Percentiles rank a stretch among this genome's conserved stretches.
Evolutionary conservation across 257 asterid genomes (phyloP).

Genomic region (Solanum pinnatisectum): DNA sequence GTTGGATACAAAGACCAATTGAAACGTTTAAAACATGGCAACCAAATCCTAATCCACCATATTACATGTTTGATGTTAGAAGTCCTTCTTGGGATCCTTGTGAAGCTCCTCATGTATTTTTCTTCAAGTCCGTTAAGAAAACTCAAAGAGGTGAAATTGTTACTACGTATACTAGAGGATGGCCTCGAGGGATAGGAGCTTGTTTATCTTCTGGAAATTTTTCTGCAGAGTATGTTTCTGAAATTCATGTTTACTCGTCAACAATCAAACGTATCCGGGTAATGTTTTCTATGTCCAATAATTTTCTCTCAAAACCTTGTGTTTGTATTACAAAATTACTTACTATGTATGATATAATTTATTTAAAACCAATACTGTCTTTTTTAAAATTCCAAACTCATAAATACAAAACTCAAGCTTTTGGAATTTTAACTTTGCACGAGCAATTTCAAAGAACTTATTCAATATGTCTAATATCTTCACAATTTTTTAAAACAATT

Average conservation of each 20-base stretch:
- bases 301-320: neutral
- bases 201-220: slow-evolving; percentile 1
- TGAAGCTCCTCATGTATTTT: slow-evolving; percentile 38
- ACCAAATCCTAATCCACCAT: neutral
- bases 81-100: slow-evolving; percentile 24
- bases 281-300: neutral
- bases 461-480: neutral
- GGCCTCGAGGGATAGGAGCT: slow-evolving; percentile 16
- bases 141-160: neutral
- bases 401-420: no score
- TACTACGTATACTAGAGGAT: slow-evolving; percentile 15
- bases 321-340: neutral
- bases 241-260: slow-evolving; percentile 6
- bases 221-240: slow-evolving; percentile 10
- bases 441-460: neutral
- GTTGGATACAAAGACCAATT: slow-evolving; percentile 35
- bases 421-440: neutral
- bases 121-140: slow-evolving; percentile 8
- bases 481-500: neutral
- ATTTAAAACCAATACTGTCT: neutral
- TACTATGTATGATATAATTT: neutral
- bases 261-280: slow-evolving; percentile 6
- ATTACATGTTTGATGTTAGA: slow-evolving; percentile 37
- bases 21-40: slow-evolving; percentile 43
- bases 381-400: no score